Percentiles rank a stretch among this genome's conserved stretches.
Conservation (phyloP, 495 filamentous ascomycete genomes). For the Talaromyces nanjingensis region DNA sequence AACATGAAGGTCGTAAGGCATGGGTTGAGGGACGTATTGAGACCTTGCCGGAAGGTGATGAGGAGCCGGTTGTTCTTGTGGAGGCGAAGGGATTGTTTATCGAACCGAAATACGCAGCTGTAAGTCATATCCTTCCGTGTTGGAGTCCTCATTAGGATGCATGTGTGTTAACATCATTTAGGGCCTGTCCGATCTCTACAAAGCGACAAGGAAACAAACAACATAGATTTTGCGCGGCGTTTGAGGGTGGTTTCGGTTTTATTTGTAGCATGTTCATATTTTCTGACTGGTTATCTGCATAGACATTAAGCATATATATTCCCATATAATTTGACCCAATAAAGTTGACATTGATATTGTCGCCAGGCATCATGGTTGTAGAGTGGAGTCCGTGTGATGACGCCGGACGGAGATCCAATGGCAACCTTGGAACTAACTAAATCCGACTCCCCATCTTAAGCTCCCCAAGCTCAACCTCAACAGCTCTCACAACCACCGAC, state of each 20-base stretch:
- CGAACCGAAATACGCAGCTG: constrained; percentile 76
- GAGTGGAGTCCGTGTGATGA: constrained; percentile 1
- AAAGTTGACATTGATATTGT: not conserved
- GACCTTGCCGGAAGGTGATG: constrained; percentile 58
- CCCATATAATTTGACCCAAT: not conserved
- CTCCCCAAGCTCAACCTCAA: constrained; percentile 5
- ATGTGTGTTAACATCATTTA: not conserved
- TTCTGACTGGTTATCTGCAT: not conserved
- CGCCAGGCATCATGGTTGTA: not conserved
- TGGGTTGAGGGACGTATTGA: constrained; percentile 93
- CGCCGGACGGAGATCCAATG: not conserved
- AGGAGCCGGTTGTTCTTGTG: constrained; percentile 59
- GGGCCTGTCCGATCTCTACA: not conserved
- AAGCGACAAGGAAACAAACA: not conserved
- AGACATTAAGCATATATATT: not conserved
- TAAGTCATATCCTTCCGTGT: constrained; percentile 27
- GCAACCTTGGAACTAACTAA: not conserved
- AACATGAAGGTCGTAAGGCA: constrained; percentile 90
- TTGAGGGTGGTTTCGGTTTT: not conserved
- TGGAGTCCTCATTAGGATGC: not conserved
- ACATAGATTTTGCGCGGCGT: constrained; percentile 3
- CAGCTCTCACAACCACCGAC: not conserved
- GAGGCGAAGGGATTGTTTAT: constrained; percentile 84
- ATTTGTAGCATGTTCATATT: not conserved
- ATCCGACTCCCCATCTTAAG: not conserved